Base-by-base conservation (phyloP, 805 yeast genomes). In the Zygosaccharomyces bisporus region DNA sequence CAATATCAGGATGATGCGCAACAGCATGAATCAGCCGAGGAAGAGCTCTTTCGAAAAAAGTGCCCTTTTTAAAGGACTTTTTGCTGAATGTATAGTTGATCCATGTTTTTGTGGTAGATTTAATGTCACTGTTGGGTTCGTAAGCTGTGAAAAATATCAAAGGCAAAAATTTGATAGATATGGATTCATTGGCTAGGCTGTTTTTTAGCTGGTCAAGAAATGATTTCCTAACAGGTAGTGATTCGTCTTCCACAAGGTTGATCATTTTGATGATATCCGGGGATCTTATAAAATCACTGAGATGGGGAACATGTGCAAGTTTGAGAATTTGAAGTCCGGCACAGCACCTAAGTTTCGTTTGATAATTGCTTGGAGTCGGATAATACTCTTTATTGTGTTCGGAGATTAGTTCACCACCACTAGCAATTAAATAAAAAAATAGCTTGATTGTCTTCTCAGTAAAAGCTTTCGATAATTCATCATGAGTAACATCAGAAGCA, bases 341-440 rank as follows among this genome's bases (percentile, higher is more conserved):
- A 25, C 68, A 71, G 8, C 86, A 66, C 53, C 95, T 71, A 39
- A 88, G 62, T 50, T 78, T 75, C 46, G 80, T 73, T 57, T 82
- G 83, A 56, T 68, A 80, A 27, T 67, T 66, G 19, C 59, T 67
- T 3, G 95, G 95, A 0, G 95, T 84, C 12, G 84, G 81, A 52
- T 64, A 71, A 13, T 66, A 63, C 7, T 63, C 67, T 4, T 71
- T 54, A 43, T 71, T 70, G 18, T 59, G 48, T 46, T 63, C 60
- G 42, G 75, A 50, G 2, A 81, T 77, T 24, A 88, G 73, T 55
- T 89, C 96, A 21, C 96, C 96, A 35, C 85, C 84, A 58, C 82
- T 82, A 1, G 80, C 77, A 39, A 88, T 76, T 25, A 86, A 68
- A 1, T 88, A 77, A 25, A 77, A 70, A 23, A 88, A 69, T 20